Conservation (phyloP, 164 flowering plant genomes). For the Kalanchoe fedtschenkoi region DNA sequence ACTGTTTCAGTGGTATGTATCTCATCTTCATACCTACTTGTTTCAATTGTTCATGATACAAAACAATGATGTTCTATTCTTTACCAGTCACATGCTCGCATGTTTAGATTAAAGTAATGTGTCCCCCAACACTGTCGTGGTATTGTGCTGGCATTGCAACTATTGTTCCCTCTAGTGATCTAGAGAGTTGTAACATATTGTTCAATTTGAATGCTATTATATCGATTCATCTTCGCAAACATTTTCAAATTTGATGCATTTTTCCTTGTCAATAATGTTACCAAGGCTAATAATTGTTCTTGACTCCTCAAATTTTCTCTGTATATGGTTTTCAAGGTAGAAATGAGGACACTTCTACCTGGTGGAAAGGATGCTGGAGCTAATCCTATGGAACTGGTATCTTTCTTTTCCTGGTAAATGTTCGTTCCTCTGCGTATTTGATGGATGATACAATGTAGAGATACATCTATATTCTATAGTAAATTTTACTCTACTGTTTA, state of each 20-base stretch:
- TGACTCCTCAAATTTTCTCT: neutral
- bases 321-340: slow-evolving; percentile 33
- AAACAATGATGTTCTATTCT: neutral
- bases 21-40: slow-evolving; percentile 1
- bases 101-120: neutral
- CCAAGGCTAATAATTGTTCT: neutral
- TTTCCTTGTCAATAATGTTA: neutral
- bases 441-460: neutral
- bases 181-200: too few species aligned
- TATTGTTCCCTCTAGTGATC: too few species aligned
- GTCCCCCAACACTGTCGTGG: too few species aligned
- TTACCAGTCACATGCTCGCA: too few species aligned
- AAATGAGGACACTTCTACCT: slow-evolving; percentile 21
- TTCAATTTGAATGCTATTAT: neutral
- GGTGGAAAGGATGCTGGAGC: slow-evolving; percentile 13
- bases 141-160: too few species aligned
- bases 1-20: slow-evolving; percentile 39
- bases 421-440: slow-evolving; percentile 11
- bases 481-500: neutral
- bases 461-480: neutral
- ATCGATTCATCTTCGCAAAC: neutral
- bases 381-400: slow-evolving; percentile 53
- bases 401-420: slow-evolving; percentile 42
- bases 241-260: neutral
- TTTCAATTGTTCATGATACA: neutral